Base-by-base conservation (phyloP, 2,329 filamentous ascomycete genomes). In the Fusarium irregulare region DNA sequence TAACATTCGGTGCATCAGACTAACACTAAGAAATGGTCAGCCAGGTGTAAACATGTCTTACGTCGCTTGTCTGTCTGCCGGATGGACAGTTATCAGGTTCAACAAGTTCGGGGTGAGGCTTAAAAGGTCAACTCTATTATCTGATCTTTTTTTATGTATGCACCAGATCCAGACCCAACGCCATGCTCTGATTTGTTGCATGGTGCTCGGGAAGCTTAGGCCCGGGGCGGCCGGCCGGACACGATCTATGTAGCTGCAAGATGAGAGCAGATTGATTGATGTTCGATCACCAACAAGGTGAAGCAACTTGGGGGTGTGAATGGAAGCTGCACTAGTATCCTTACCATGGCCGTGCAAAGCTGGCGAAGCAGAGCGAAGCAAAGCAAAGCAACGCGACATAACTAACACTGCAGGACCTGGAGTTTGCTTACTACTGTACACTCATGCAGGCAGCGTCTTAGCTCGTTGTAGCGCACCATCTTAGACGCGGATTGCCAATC, bases 391-490 rank as follows among this genome's bases (percentile, higher is more conserved):
- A 44, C 23, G 30, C 32, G 11, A n/a, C 34, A 37, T 37, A 37
- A 37, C 34, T 37, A 37, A n/a, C 34, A 37, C 34, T 37, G 34
- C 34, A 37, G 21, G 32, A 25, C 50, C 50, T 53, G 46, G 61
- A 63, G 64, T 62, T 55, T 69, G 56, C 56, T 66, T 64, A 64
- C 50, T 64, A 66, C 21, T 23, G 21, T 23, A 23, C 18, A 37
- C 34, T 48, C 41, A 65, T 30, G 37, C 40, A 49, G 23, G 44
- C 55, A 46, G 53, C 34, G 34, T 61, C 55, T 64, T 64, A 57
- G 48, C 40, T 51, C 53, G 55, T 47, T 54, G 61, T 68, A 72
- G 65, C 37, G 61, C 53, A 56, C 60, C 71, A 69, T 72, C 56
- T 53, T 34, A 62, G 63, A 63, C 47, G 56, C 60, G 59, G 64